A percentile compares a stretch with the other conserved stretches of the same genome.
phyloP scores from a whole-genome alignment of 176 grass and related monocot species.

The Neostapfia colusana region DNA sequence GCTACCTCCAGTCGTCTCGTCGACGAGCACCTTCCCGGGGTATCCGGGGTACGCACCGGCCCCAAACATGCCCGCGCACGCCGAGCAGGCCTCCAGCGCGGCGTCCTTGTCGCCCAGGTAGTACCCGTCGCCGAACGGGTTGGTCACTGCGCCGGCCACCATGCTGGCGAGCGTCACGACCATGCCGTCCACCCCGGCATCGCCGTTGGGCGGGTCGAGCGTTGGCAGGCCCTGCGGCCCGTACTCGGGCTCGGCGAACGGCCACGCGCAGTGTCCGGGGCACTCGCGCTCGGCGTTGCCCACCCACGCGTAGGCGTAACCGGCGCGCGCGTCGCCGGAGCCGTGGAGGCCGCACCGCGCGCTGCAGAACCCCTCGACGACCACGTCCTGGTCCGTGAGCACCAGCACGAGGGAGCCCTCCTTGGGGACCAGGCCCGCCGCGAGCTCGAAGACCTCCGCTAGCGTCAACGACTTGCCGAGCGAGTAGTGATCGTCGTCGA shows the following conservation, averaged over 20 bases:
- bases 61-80: conserved; percentile 47
- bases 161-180: conserved; percentile 51
- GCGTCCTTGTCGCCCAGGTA: conserved; percentile 52
- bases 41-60: conserved; percentile 52
- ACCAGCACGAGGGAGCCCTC: conserved; percentile 31
- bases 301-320: conserved; percentile 42
- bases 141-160: conserved; percentile 49
- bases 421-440: background rate
- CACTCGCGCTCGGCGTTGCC: conserved; percentile 53
- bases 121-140: conserved; percentile 56
- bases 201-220: conserved; percentile 44
- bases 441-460: conserved; percentile 35
- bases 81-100: conserved; percentile 53
- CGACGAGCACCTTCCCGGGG: conserved; percentile 44
- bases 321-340: conserved; percentile 25
- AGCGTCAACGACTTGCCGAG: conserved; percentile 34
- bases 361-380: conserved; percentile 53
- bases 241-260: conserved; percentile 55
- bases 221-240: conserved; percentile 38
- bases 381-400: conserved; percentile 43
- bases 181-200: conserved; percentile 56
- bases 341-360: conserved; percentile 46
- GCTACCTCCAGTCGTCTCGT: conserved; percentile 40
- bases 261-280: conserved; percentile 71
- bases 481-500: conserved; percentile 32